Percentiles rank a stretch among this genome's conserved stretches.
phyloP scores from a whole-genome alignment of 2,329 filamentous ascomycete genomes.

The Blastomyces silverae region DNA sequence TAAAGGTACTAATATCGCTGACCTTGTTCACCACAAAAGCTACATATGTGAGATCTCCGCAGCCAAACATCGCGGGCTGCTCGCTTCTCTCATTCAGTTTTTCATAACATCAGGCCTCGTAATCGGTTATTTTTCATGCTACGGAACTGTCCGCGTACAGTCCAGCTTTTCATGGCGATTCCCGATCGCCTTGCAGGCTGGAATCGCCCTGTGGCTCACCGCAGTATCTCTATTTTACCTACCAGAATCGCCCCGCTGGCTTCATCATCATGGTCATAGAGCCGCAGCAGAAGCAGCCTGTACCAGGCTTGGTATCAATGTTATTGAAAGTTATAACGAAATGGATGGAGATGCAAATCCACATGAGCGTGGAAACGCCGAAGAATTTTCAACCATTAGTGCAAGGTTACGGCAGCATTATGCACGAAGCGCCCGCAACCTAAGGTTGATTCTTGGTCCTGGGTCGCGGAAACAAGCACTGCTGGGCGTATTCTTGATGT shows the following conservation, averaged over 20 bases:
- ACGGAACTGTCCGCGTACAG: slow-evolving; percentile 46
- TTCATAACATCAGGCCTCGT: slow-evolving; percentile 47
- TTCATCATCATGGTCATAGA: slow-evolving; percentile 44
- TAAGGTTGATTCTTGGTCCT: slow-evolving; percentile 19
- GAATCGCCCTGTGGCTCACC: slow-evolving; percentile 30
- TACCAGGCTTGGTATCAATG: slow-evolving; percentile 40
- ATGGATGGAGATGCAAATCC: slow-evolving; percentile 20
- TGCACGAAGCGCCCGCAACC: neutral
- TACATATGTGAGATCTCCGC: slow-evolving; percentile 59
- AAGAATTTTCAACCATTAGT: neutral
- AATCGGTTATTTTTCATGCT: slow-evolving; percentile 55
- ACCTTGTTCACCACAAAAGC: slow-evolving; percentile 16
- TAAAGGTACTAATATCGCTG: neutral
- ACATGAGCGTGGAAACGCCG: slow-evolving; percentile 13
- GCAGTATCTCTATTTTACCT: slow-evolving; percentile 38
- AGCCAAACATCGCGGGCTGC: slow-evolving; percentile 42
- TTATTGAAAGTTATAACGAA: slow-evolving; percentile 42
- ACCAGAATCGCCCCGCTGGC: slow-evolving; percentile 54
- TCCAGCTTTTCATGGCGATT: slow-evolving; percentile 51
- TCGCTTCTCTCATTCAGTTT: slow-evolving; percentile 51
- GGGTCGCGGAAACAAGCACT: slow-evolving; percentile 45
- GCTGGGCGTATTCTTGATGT: slow-evolving; percentile 52
- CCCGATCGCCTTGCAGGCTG: slow-evolving; percentile 44
- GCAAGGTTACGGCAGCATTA: neutral
- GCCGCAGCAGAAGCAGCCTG: slow-evolving; percentile 43